Conservation (phyloP, 2,329 filamentous ascomycete species). For the Truncatella angustata region DNA sequence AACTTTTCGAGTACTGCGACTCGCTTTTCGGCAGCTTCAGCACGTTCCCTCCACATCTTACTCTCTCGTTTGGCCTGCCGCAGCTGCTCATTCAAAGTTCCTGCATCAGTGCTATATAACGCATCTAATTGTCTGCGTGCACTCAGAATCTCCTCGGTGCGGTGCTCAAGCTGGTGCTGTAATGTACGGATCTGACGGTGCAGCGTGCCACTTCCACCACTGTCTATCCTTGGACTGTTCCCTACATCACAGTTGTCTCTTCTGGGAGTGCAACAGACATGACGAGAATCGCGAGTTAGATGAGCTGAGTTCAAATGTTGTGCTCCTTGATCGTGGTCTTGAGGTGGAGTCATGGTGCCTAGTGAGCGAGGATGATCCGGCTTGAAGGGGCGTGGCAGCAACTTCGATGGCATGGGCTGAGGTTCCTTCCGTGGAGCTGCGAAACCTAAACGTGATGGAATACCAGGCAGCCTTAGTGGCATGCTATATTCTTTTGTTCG, state of each 20-base stretch:
- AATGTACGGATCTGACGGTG: slow-evolving; percentile 49
- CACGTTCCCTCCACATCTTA: slow-evolving; percentile 52
- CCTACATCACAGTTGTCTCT: too few species aligned
- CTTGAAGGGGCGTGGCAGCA: slow-evolving; percentile 16
- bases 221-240: slow-evolving; percentile 10
- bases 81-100: slow-evolving; percentile 48
- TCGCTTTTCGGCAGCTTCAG: slow-evolving; percentile 54
- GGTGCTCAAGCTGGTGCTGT: slow-evolving; percentile 43
- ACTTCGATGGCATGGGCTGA: slow-evolving; percentile 10
- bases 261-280: too few species aligned
- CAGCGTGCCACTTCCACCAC: slow-evolving; percentile 32
- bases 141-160: slow-evolving; percentile 43
- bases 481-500: not conserved
- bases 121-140: slow-evolving; percentile 46
- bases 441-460: slow-evolving; percentile 11
- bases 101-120: slow-evolving; percentile 40
- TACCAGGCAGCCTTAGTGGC: not conserved
- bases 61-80: slow-evolving; percentile 39
- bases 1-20: slow-evolving; percentile 47
- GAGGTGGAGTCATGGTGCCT: slow-evolving; percentile 36
- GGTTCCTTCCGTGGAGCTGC: slow-evolving; percentile 17
- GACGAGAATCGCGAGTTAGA: slow-evolving; percentile 21
- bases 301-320: slow-evolving; percentile 35
- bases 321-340: slow-evolving; percentile 36
- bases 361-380: slow-evolving; percentile 27